Conservation (phyloP, 208 protist species). For the Strigomonas culicis region DNA sequence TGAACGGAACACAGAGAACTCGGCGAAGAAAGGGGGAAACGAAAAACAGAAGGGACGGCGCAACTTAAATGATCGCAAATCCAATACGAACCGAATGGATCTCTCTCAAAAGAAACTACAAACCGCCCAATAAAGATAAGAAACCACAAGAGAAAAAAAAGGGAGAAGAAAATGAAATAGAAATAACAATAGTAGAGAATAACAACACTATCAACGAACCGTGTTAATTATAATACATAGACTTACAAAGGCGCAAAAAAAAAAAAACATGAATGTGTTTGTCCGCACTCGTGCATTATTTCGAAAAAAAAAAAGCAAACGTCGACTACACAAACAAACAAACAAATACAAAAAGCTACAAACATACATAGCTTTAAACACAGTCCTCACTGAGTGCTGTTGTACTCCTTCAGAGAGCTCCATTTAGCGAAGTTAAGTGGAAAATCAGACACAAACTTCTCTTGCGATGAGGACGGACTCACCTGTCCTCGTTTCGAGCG, state of each 20-base stretch:
- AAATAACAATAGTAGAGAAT: neutral
- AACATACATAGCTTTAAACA: too few relatives aligned
- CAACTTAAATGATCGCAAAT: too few relatives aligned
- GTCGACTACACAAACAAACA: neutral
- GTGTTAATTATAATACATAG: neutral
- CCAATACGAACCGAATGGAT: too few relatives aligned
- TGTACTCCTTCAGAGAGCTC: constrained; percentile 23
- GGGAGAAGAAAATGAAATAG: constrained; percentile 15
- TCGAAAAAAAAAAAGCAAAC: neutral
- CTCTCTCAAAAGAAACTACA: too few relatives aligned
- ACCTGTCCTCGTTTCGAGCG: constrained; percentile 52
- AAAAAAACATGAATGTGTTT: neutral
- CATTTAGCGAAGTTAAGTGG: constrained; percentile 35
- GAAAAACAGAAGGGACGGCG: constrained; percentile 18
- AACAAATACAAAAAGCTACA: too few relatives aligned
- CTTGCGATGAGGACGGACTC: constrained; percentile 57
- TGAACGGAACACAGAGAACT: constrained; percentile 2
- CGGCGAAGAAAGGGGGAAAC: neutral
- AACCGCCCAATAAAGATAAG: too few relatives aligned
- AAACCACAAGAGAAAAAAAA: constrained; percentile 10
- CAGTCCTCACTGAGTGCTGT: neutral
- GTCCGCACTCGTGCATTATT: neutral
- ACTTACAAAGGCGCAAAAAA: neutral
- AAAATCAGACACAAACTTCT: constrained; percentile 58
- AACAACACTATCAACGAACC: neutral